A percentile compares a stretch with the other conserved stretches of the same genome.
These are phyloP conservation scores for Silene noctiflora DNA, from an alignment of 179 eudicot species.

Conservation along the genomic window DNA sequence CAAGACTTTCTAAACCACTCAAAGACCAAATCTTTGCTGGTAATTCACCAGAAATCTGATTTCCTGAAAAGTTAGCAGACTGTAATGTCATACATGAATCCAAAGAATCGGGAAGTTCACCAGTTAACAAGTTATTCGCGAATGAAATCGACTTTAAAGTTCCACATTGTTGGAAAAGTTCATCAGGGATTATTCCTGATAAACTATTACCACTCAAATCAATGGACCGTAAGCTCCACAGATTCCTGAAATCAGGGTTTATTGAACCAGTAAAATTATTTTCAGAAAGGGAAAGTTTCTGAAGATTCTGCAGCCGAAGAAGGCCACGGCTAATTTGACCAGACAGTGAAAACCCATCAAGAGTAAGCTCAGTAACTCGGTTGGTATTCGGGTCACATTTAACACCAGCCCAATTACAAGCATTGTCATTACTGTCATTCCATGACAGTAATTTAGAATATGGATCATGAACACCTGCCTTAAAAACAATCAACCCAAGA, in stretches of 20 bases:
- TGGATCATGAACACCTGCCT: conserved; percentile 74
- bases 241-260: conserved; percentile 52
- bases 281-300: conserved; percentile 44
- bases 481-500: conserved; percentile 73
- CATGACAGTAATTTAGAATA: conserved; percentile 55
- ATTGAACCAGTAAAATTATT: conserved; percentile 65
- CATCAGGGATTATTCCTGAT: conserved; percentile 60
- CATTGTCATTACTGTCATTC: conserved; percentile 62
- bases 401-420: conserved; percentile 74
- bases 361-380: conserved; percentile 51
- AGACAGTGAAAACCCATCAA: conserved; percentile 61
- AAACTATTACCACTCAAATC: conserved; percentile 60
- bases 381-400: conserved; percentile 46
- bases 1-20: conserved; percentile 47
- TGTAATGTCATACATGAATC: conserved; percentile 52
- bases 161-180: conserved; percentile 73
- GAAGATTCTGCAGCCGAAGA: conserved; percentile 45
- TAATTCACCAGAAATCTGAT: conserved; percentile 56
- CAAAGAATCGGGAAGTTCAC: conserved; percentile 56
- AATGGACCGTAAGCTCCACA: conserved; percentile 43
- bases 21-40: conserved; percentile 65
- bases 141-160: conserved; percentile 53
- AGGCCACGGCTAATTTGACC: conserved; percentile 64
- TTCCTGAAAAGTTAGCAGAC: conserved; percentile 55
- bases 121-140: conserved; percentile 55